phyloP scores from a whole-genome alignment of 306 rosid genomes.

The Albizia julibrissin region DNA sequence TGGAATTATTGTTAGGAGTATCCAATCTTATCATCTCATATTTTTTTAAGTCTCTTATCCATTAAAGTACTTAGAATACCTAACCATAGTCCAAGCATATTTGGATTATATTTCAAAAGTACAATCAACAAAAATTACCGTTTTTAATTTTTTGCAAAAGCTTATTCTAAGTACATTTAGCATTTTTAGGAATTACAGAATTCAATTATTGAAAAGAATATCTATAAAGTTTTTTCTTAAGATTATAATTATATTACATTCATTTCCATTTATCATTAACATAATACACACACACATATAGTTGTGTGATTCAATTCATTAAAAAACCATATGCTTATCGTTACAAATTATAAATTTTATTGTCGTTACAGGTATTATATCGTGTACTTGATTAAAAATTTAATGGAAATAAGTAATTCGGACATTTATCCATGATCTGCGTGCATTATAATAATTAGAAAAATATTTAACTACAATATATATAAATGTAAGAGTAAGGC shows the following conservation, averaged over 20 bases:
- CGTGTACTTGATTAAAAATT: background rate
- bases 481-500: too few relatives aligned
- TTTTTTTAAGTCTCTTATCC: background rate
- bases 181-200: background rate
- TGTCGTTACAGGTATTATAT: background rate
- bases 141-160: too few relatives aligned
- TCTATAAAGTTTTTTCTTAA: background rate
- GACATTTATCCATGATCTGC: background rate
- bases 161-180: background rate
- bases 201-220: background rate
- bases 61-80: background rate
- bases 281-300: too few relatives aligned
- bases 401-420: too few relatives aligned
- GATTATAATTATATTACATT: background rate
- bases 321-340: too few relatives aligned
- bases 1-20: conserved; percentile 26
- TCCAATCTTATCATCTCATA: conserved; percentile 13
- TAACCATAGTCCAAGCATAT: too few relatives aligned
- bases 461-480: too few relatives aligned
- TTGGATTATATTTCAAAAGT: background rate
- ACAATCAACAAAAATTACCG: too few relatives aligned
- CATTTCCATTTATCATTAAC: background rate
- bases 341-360: too few relatives aligned
- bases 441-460: too few relatives aligned
- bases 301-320: too few relatives aligned